Evolutionary conservation across 139 green algal genomes (phyloP), one percentile per base, ranked within the genome.

Genomic region (Chlorella sp.): DNA sequence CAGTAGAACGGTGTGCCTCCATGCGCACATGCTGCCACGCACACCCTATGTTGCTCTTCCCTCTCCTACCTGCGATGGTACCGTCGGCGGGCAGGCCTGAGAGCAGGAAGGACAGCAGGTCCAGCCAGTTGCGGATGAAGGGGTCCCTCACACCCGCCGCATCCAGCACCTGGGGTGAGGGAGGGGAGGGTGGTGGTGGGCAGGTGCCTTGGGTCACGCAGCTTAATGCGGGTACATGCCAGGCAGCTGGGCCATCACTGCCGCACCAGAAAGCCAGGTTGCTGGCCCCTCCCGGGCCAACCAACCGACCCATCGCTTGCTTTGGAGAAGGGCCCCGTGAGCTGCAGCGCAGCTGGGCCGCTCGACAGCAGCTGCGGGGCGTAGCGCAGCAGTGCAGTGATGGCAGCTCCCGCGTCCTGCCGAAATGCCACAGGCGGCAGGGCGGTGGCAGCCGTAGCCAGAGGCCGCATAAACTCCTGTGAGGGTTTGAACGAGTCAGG

Each of bases 21-120:
- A n/a, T n/a, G n/a, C n/a, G n/a, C n/a, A n/a, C n/a, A n/a, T n/a
- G n/a, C n/a, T n/a, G n/a, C n/a, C n/a, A n/a, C n/a, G n/a, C n/a
- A n/a, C n/a, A n/a, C n/a, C n/a, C n/a, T n/a, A n/a, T n/a, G n/a
- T n/a, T n/a, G n/a, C n/a, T n/a, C n/a, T n/a, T n/a, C n/a, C n/a
- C n/a, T n/a, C n/a, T n/a, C n/a, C n/a, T 16, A 60, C 51, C 51
- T 60, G 51, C 51, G 16, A 99, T 96, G 32, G 97, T 99, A 44
- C 94, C 97, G 43, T 96, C 90, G 24, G 97, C 94, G 24, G 95
- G 94, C 77, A 98, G 88, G 2, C 97, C 97, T 20, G 86, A 95
- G 26, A 99, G 90, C 81, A 99, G 87, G 92, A 99, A 99, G 89
- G 89, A 97, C 40, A 99, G 92, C 83, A 99, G 92, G 89, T 99